These are phyloP conservation scores for Shiraia bambusicola DNA, from an alignment of 2,329 filamentous ascomycete species.

Conservation along the genomic window DNA sequence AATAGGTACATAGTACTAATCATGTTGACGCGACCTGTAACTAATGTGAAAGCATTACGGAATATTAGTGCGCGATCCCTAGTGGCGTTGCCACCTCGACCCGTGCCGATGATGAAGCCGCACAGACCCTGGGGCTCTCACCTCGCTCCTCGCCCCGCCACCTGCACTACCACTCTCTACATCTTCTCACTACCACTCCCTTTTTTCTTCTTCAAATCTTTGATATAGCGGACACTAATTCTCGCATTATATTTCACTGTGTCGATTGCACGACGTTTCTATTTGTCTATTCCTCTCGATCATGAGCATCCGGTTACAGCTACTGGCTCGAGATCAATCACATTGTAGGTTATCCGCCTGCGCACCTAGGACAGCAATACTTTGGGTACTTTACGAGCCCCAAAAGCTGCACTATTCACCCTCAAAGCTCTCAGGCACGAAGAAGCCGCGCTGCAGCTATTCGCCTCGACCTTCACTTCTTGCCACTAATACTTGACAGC, in stretches of 20 bases:
- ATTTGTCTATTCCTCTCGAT: constrained; percentile 19
- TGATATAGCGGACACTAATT: not conserved
- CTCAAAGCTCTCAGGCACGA: not conserved
- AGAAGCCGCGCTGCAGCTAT: not conserved
- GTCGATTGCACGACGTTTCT: constrained; percentile 10
- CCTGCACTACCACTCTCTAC: constrained; percentile 9
- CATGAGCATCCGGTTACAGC: constrained; percentile 35
- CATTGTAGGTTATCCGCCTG: constrained; percentile 23
- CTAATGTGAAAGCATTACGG: no score
- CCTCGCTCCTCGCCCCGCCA: constrained; percentile 17
- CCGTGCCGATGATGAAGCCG: constrained; percentile 11
- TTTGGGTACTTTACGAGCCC: not conserved
- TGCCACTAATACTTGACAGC: constrained; percentile 17
- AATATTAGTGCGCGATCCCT: not conserved
- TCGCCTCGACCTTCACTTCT: constrained; percentile 3
- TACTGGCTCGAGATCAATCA: constrained; percentile 31
- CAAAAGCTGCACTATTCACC: not conserved
- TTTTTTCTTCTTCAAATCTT: constrained; percentile 2
- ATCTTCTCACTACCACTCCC: constrained; percentile 5
- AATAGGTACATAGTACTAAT: no score
- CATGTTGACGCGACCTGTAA: no score
- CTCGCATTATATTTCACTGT: constrained; percentile 8
- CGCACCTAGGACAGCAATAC: not conserved
- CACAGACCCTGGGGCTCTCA: constrained; percentile 17
- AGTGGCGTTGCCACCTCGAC: constrained; percentile 5